These are phyloP conservation scores for Malbranchea zuffiana DNA, from an alignment of 2,329 filamentous ascomycete genomes.

Conservation along the genomic window DNA sequence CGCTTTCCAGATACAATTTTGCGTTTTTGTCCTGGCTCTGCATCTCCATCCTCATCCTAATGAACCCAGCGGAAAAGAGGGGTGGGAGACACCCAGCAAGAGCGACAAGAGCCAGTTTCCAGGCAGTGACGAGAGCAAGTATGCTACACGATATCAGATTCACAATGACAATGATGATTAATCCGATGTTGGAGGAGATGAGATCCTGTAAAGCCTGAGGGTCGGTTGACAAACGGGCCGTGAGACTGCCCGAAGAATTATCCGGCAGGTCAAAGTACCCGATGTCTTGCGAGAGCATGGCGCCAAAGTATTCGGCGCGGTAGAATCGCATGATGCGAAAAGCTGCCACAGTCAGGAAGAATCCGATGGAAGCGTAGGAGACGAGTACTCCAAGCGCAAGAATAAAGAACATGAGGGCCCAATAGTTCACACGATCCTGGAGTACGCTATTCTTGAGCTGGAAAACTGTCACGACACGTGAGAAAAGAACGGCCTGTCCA, in stretches of 20 bases:
- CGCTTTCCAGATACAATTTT: conserved; percentile 38
- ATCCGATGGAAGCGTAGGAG: conserved; percentile 16
- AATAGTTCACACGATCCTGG: conserved; percentile 32
- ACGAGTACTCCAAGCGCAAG: conserved; percentile 31
- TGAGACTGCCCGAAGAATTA: conserved; percentile 45
- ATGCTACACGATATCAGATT: conserved; percentile 61
- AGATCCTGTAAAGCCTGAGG: conserved; percentile 48
- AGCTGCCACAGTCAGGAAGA: conserved; percentile 14
- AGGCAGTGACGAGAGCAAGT: conserved; percentile 58
- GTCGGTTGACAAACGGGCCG: conserved; percentile 68
- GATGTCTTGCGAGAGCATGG: conserved; percentile 23
- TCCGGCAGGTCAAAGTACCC: conserved; percentile 19
- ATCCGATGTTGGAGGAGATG: conserved; percentile 69
- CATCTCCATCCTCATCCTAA: conserved; percentile 40
- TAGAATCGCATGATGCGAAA: conserved; percentile 14
- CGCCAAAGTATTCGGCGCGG: conserved; percentile 18
- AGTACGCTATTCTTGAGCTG: conserved; percentile 15
- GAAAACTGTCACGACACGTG: conserved; percentile 20
- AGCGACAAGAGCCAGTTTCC: conserved; percentile 65
- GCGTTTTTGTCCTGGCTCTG: conserved; percentile 38
- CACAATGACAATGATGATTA: conserved; percentile 61
- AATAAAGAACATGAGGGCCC: conserved; percentile 39
- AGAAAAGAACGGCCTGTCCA: conserved; percentile 36
- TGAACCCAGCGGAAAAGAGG: conserved; percentile 21
- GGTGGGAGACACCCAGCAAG: conserved; percentile 37